Evolutionary conservation across 2,329 filamentous ascomycete genomes (phyloP).

Genomic region (Fusarium goolgardi): DNA sequence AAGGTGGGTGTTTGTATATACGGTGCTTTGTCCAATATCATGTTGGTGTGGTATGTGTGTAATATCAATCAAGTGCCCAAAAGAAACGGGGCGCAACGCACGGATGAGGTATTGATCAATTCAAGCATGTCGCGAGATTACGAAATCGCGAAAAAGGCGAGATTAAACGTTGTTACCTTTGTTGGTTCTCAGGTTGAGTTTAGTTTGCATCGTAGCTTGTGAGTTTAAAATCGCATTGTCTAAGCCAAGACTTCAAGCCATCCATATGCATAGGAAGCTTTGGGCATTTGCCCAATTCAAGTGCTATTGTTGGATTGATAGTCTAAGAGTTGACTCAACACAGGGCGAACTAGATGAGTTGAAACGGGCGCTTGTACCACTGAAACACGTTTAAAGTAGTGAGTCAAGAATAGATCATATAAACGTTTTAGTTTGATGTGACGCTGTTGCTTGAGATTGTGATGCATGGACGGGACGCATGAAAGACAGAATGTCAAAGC

Average conservation of each 20-base stretch:
- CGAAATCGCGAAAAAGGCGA: slow-evolving; percentile 1
- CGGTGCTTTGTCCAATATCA: slow-evolving; percentile 2
- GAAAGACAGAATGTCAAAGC: background rate
- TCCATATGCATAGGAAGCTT: background rate
- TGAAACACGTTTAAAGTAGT: background rate
- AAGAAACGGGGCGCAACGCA: slow-evolving; percentile 10
- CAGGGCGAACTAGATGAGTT: background rate
- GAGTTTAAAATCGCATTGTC: slow-evolving; percentile 4
- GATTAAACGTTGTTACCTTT: background rate
- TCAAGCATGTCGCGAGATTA: background rate
- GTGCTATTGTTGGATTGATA: background rate
- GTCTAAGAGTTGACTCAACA: background rate
- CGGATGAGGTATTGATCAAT: slow-evolving; percentile 8
- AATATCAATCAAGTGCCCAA: background rate
- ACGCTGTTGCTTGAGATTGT: background rate
- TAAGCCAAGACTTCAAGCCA: background rate
- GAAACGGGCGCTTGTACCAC: background rate
- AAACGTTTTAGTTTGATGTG: background rate
- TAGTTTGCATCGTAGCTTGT: slow-evolving; percentile 6
- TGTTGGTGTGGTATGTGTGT: slow-evolving; percentile 1
- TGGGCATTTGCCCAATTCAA: slow-evolving; percentile 1
- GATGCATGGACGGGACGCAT: background rate
- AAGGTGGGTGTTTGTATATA: slow-evolving; percentile 18
- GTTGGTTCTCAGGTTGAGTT: slow-evolving; percentile 8
- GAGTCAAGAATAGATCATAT: background rate